A percentile compares a stretch with the other conserved stretches of the same genome.
Conservation (phyloP, 1,284 basidiomycete genomes). For the Trichosporon coremiiforme region DNA sequence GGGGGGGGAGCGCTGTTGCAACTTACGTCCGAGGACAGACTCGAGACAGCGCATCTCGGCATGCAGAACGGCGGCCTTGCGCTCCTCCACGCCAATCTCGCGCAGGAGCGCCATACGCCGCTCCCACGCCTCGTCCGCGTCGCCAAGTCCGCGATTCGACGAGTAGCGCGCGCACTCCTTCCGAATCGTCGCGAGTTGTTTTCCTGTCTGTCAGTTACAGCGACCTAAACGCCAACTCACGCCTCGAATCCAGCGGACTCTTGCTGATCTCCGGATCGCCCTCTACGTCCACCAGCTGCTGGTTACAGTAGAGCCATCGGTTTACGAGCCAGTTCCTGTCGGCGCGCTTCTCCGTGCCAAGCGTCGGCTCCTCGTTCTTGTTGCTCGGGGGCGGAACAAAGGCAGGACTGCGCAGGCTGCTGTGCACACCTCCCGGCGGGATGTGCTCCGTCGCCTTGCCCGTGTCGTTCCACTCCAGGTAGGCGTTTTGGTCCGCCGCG, state of each 20-base stretch:
- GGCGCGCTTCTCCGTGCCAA: slow-evolving; percentile 25
- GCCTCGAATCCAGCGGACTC: slow-evolving; percentile 20
- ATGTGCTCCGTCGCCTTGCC: not conserved
- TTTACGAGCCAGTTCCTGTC: slow-evolving; percentile 35
- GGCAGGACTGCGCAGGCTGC: slow-evolving; percentile 11
- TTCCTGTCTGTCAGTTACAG: slow-evolving; percentile 19
- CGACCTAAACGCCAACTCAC: slow-evolving; percentile 20
- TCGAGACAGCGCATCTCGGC: slow-evolving; percentile 34
- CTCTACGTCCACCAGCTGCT: slow-evolving; percentile 17
- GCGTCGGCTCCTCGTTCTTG: slow-evolving; percentile 23
- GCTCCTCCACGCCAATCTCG: slow-evolving; percentile 29
- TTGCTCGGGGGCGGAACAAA: slow-evolving; percentile 23
- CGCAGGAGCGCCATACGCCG: slow-evolving; percentile 26
- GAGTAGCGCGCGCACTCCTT: slow-evolving; percentile 22
- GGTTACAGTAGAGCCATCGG: slow-evolving; percentile 25
- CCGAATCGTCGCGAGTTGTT: slow-evolving; percentile 22
- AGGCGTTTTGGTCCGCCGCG: slow-evolving; percentile 38
- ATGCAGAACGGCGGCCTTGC: slow-evolving; percentile 27
- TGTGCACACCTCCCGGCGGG: not conserved
- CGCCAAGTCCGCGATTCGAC: slow-evolving; percentile 31
- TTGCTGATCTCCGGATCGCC: slow-evolving; percentile 21
- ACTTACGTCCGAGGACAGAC: slow-evolving; percentile 32
- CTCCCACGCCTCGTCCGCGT: slow-evolving; percentile 35
- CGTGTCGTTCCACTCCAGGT: slow-evolving; percentile 34
- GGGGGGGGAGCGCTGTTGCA: too few species aligned